These are phyloP conservation scores for Lactarius sp. DNA, from an alignment of 768 basidiomycete genomes.

Conservation along the genomic window DNA sequence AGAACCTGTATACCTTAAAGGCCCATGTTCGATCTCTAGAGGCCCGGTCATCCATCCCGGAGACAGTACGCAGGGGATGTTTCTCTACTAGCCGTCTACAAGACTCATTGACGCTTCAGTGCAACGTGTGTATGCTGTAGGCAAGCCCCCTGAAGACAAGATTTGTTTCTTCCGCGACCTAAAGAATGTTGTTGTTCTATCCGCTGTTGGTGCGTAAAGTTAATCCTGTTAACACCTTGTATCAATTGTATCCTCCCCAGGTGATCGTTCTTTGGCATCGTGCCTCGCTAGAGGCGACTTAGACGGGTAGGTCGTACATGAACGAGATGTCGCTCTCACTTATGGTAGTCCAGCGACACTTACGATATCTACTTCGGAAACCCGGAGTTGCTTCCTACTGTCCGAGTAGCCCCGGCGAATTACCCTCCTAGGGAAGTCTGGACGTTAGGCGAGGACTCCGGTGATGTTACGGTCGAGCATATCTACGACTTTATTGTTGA, in stretches of 20 bases:
- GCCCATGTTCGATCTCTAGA: not conserved
- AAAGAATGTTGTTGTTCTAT: not conserved
- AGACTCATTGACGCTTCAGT: not conserved
- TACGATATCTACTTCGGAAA: slow-evolving; percentile 53
- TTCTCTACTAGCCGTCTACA: not conserved
- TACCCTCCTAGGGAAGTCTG: slow-evolving; percentile 39
- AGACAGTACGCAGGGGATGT: not conserved
- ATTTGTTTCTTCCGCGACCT: slow-evolving; percentile 11
- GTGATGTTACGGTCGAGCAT: slow-evolving; percentile 54
- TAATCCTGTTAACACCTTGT: not conserved
- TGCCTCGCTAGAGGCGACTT: slow-evolving; percentile 43
- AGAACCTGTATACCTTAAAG: not conserved
- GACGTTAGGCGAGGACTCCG: slow-evolving; percentile 25
- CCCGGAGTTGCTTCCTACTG: slow-evolving; percentile 48
- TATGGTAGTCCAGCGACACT: slow-evolving; percentile 45
- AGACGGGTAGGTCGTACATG: slow-evolving; percentile 50
- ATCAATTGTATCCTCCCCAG: not conserved
- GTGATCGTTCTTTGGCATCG: not conserved
- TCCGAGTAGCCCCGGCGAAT: slow-evolving; percentile 44
- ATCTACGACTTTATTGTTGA: slow-evolving; percentile 76
- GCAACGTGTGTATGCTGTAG: slow-evolving; percentile 29
- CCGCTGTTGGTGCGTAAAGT: not conserved
- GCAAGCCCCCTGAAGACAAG: slow-evolving; percentile 27
- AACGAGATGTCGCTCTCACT: slow-evolving; percentile 3
- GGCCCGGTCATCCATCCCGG: not conserved